Percentiles rank a stretch among this genome's conserved stretches.
Conservation (phyloP, 768 basidiomycete genomes). For the Tylopilus subfusipes region DNA sequence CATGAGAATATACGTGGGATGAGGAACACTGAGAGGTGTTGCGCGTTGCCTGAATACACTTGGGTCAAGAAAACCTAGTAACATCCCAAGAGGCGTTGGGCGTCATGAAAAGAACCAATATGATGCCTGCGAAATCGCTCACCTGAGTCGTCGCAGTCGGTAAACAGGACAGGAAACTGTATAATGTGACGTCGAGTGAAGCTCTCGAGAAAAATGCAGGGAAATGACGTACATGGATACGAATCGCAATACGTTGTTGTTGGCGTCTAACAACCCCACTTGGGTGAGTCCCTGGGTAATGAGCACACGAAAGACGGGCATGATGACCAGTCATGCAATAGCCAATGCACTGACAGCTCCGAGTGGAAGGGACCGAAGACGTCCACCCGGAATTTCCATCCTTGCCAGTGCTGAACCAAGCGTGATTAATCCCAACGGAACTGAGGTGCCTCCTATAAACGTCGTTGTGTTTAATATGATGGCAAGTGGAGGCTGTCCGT, state of each 20-base stretch:
- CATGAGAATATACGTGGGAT: conserved; percentile 52
- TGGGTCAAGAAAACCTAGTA: conserved; percentile 59
- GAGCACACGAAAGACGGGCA: conserved; percentile 59
- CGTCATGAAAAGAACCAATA: neutral
- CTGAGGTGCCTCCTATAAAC: conserved; percentile 61
- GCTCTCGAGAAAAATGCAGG: neutral
- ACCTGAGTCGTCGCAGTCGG: conserved; percentile 63
- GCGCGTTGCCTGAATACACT: conserved; percentile 59
- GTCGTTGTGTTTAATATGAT: conserved; percentile 53
- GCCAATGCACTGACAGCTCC: conserved; percentile 55
- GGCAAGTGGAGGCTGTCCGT: conserved; percentile 64
- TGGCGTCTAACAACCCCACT: conserved; percentile 42
- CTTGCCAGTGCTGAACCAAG: conserved; percentile 63
- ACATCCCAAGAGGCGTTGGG: neutral
- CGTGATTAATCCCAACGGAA: conserved; percentile 60
- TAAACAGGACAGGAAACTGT: conserved; percentile 56
- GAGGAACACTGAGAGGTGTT: conserved; percentile 59
- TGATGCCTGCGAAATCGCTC: neutral
- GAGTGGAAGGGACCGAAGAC: conserved; percentile 44
- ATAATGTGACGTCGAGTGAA: neutral
- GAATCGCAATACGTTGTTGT: conserved; percentile 60
- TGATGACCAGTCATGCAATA: conserved; percentile 50
- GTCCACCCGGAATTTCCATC: conserved; percentile 45
- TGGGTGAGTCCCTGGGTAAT: conserved; percentile 51
- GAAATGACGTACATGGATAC: conserved; percentile 57